phyloP scores from a whole-genome alignment of 1,139 yeast species.

The Saccharomycopsis phalli region DNA sequence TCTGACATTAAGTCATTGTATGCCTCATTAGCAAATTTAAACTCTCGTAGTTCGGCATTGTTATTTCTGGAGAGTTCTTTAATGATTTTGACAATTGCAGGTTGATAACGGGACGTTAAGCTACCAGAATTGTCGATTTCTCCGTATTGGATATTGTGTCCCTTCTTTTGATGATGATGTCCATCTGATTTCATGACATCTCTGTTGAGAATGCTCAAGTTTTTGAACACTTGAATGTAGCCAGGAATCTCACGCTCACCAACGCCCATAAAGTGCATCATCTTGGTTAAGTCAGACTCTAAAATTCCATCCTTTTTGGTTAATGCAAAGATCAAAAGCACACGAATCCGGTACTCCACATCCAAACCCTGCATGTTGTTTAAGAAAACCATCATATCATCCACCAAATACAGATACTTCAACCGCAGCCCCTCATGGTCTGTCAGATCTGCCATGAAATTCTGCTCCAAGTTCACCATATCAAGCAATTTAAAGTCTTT shows the following conservation, averaged over 20 bases:
- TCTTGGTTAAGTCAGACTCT: conserved; percentile 61
- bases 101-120: conserved; percentile 69
- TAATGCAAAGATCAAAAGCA: conserved; percentile 68
- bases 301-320: conserved; percentile 73
- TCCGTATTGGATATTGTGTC: conserved; percentile 42
- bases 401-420: conserved; percentile 54
- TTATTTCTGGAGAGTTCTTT: conserved; percentile 31
- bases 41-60: conserved; percentile 35
- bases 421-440: conserved; percentile 52
- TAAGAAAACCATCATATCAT: conserved; percentile 52
- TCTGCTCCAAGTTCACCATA: conserved; percentile 66
- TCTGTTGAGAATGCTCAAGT: conserved; percentile 60
- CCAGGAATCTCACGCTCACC: conserved; percentile 49
- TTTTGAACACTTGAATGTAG: conserved; percentile 47
- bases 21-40: conserved; percentile 73
- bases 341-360: conserved; percentile 44
- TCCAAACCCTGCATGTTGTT: conserved; percentile 49
- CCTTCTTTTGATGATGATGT: conserved; percentile 14
- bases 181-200: conserved; percentile 43
- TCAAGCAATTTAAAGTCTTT: conserved; percentile 49
- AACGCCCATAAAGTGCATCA: conserved; percentile 56
- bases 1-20: conserved; percentile 47
- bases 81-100: conserved; percentile 56
- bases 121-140: conserved; percentile 61
- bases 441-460: conserved; percentile 64